Base-by-base conservation (phyloP, 129 eudicot genomes). In the Silybum marianum region DNA sequence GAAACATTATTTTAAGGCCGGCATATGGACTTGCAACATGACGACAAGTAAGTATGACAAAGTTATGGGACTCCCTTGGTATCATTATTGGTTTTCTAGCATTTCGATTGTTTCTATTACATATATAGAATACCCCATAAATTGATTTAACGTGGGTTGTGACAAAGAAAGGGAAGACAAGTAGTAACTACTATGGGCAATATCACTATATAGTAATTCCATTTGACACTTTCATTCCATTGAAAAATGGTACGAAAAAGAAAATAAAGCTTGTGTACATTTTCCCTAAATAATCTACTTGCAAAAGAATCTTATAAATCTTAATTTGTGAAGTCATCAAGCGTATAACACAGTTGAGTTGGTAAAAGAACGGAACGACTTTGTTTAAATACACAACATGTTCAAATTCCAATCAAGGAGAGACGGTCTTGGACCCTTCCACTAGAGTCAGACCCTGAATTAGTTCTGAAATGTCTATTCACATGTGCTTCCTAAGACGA, bases 21-120 rank as follows among this genome's bases (percentile, higher is more conserved):
- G 38, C 28, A 12, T 82, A 51, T 75, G 54, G 62, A 22, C 77
- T 48, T 32, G 65, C 24, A 69, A 58, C 58, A 76, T 32, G 63
- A 51, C 65, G 72, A 74, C 80, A 69, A 36, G 18, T 16, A 23
- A 75, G 40, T 76, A 60, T 70, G 86, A 58, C 82, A 82, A 76
- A 25, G 7, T 48, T 69, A 30, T 82, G 85, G 75, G 82, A 77
- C 82, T 70, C 77, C 78, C 60, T 82, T 82, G 40, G 63, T 69
- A 66, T 73, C 34, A 75, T 69, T 51, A 34, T 75, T 68, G 24
- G 63, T 25, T 62, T 82, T 51, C 26, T 67, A 82, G 81, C 76
- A 48, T 68, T 75, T 75, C 34, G 36, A 21, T 36, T 75, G 85
- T 82, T 63, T 42, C 67, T 3, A 9, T 62, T 48, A 69, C 40